Conservation (phyloP, 1,284 basidiomycete genomes). For the Takashimella koratensis region DNA sequence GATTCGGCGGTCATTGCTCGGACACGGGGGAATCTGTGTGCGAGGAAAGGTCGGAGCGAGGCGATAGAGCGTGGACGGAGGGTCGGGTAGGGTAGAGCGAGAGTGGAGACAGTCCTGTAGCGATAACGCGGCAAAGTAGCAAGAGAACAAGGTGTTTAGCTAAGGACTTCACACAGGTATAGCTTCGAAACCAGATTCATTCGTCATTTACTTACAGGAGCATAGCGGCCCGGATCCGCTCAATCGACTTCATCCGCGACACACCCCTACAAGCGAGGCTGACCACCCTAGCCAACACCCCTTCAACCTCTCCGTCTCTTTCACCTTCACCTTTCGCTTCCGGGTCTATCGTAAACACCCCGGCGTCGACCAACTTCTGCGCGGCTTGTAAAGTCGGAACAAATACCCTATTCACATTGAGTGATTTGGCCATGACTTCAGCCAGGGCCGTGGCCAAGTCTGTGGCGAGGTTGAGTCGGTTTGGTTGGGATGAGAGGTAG, state of each 20-base stretch:
- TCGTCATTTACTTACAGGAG: conserved; percentile 70
- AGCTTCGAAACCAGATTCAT: too few species aligned
- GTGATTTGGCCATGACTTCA: not conserved
- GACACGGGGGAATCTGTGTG: conserved; percentile 74
- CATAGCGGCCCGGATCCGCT: conserved; percentile 71
- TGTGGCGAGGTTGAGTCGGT: too few species aligned
- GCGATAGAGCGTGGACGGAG: conserved; percentile 46
- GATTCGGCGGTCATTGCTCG: conserved; percentile 74
- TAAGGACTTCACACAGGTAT: too few species aligned
- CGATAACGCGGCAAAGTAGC: too few species aligned
- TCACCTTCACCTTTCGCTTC: not conserved
- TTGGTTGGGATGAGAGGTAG: too few species aligned
- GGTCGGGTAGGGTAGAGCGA: conserved; percentile 5
- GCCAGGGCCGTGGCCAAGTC: too few species aligned
- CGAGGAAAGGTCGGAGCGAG: conserved; percentile 60
- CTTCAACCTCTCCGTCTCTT: not conserved
- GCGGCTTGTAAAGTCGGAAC: conserved; percentile 74
- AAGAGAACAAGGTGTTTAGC: too few species aligned
- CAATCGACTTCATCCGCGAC: conserved; percentile 65
- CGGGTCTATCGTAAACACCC: not conserved
- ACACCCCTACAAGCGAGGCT: conserved; percentile 19
- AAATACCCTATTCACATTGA: conserved; percentile 59
- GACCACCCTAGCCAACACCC: conserved; percentile 4
- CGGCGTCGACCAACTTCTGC: conserved; percentile 65
- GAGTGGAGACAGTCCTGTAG: conserved; percentile 37